Percentiles rank a stretch among this genome's conserved stretches.
phyloP scores from a whole-genome alignment of 441 rosid species.

The Gossypium laxum region DNA sequence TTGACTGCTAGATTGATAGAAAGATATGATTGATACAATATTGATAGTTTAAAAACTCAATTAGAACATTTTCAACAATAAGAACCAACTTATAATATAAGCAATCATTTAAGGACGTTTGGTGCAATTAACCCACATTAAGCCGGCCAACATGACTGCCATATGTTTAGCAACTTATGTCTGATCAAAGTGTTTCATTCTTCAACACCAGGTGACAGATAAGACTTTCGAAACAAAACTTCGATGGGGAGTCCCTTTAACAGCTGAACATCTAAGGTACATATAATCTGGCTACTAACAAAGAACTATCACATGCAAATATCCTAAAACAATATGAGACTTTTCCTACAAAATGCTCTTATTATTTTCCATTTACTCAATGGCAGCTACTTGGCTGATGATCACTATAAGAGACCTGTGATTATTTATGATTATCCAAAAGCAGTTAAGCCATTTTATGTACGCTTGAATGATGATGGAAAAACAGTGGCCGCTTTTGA shows the following conservation, averaged over 20 bases:
- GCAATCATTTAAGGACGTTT: not conserved
- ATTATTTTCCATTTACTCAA: slow-evolving; percentile 1
- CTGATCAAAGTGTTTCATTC: slow-evolving; percentile 5
- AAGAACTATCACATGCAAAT: not conserved
- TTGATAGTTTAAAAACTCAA: not conserved
- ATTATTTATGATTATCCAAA: slow-evolving; percentile 59
- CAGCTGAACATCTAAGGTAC: slow-evolving; percentile 71
- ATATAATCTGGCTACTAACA: slow-evolving; percentile 6
- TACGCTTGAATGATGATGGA: slow-evolving; percentile 59
- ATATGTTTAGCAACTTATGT: not conserved
- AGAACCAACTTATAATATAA: not conserved
- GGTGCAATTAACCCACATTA: not conserved
- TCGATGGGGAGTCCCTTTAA: slow-evolving; percentile 53
- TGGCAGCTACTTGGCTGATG: slow-evolving; percentile 67
- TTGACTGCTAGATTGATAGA: not conserved
- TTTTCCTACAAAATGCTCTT: not conserved
- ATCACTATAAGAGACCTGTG: slow-evolving; percentile 47
- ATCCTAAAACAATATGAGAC: not conserved
- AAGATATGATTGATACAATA: not conserved
- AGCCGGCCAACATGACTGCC: not conserved
- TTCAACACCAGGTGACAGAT: slow-evolving; percentile 34
- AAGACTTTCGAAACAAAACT: slow-evolving; percentile 46
- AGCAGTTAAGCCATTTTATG: slow-evolving; percentile 56
- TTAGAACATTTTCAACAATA: not conserved
- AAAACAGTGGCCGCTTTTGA: slow-evolving; percentile 82